Base-by-base conservation (phyloP, 2,329 filamentous ascomycete genomes). In the Aspergillus sclerotialis region DNA sequence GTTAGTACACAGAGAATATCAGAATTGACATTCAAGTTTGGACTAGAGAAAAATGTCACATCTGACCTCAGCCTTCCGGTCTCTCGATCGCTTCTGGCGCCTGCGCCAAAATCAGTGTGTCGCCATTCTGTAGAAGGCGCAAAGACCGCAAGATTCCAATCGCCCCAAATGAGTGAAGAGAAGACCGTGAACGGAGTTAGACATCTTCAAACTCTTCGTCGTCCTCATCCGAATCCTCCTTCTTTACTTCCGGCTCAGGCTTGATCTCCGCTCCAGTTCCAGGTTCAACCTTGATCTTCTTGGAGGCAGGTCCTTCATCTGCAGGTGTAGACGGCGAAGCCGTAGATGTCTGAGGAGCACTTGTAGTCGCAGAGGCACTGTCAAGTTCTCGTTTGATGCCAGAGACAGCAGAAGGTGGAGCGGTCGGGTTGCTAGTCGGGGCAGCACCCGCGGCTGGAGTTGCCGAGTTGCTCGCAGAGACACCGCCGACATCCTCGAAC, bases 141-240 rank as follows among this genome's bases (percentile, higher is more conserved):
- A 24, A n/a, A n/a, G 3, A 9, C n/a, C 3, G 23, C 8, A 24
- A 24, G 8, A 24, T 9, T 24, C n/a, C 11, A n/a, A n/a, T n/a
- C n/a, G n/a, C n/a, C n/a, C n/a, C n/a, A n/a, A n/a, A n/a, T n/a
- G n/a, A n/a, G n/a, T n/a, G n/a, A n/a, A n/a, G n/a, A n/a, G n/a
- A n/a, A n/a, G n/a, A n/a, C n/a, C n/a, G n/a, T 21, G 18, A 21
- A 24, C 16, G n/a, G 5, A 10, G 40, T 50, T 45, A 61, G 11
- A 64, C 63, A 40, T 67, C 63, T 32, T 66, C 63, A 38, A 67
- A 67, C 36, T 66, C 63, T 32, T 61, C 61, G 4, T 65, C 63
- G 24, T 67, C 64, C 28, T 67, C 64, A 30, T 65, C 63, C 2
- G 60, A 63, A 32, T 60, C 53, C 42, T 64, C 55, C 30, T 58